phyloP scores from a whole-genome alignment of 2,329 filamentous ascomycete species.

The Tolypocladium endophyticum region DNA sequence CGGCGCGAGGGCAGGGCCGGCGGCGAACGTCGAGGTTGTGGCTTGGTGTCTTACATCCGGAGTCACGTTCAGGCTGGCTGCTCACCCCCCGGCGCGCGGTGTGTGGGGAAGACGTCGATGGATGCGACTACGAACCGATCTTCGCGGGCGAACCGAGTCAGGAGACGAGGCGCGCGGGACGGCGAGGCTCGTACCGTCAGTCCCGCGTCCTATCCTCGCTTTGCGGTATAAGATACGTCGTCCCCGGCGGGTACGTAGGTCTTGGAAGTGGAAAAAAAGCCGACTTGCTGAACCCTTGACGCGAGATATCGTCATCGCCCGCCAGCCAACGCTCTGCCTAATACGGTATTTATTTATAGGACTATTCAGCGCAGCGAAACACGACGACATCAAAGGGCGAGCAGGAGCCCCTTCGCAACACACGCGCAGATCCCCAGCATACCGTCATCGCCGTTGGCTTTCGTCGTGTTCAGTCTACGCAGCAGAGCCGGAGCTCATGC shows the following conservation, averaged over 20 bases:
- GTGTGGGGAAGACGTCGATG: not conserved
- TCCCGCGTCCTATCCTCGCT: not conserved
- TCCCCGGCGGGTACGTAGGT: not conserved
- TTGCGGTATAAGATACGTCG: slow-evolving; percentile 1
- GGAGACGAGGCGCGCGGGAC: slow-evolving; percentile 2
- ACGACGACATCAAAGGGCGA: not conserved
- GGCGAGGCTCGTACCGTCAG: slow-evolving; percentile 1
- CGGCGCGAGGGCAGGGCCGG: slow-evolving; percentile 14
- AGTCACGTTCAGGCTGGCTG: slow-evolving; percentile 24
- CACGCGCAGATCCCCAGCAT: not conserved
- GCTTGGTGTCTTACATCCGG: slow-evolving; percentile 23
- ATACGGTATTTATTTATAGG: not conserved
- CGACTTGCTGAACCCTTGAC: not conserved
- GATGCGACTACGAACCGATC: slow-evolving; percentile 3
- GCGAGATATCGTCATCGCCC: not conserved
- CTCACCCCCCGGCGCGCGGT: slow-evolving; percentile 10
- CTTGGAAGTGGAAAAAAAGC: not conserved
- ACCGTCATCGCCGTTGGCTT: not conserved
- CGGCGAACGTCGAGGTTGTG: slow-evolving; percentile 13
- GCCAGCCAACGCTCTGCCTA: not conserved
- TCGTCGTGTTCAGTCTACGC: not conserved
- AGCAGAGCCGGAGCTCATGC: not conserved
- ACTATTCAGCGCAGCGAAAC: not conserved
- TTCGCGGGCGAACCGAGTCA: slow-evolving; percentile 1
- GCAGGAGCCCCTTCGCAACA: not conserved